These are phyloP conservation scores for Bauhinia variegata DNA, from an alignment of 306 rosid genomes.

Conservation along the genomic window DNA sequence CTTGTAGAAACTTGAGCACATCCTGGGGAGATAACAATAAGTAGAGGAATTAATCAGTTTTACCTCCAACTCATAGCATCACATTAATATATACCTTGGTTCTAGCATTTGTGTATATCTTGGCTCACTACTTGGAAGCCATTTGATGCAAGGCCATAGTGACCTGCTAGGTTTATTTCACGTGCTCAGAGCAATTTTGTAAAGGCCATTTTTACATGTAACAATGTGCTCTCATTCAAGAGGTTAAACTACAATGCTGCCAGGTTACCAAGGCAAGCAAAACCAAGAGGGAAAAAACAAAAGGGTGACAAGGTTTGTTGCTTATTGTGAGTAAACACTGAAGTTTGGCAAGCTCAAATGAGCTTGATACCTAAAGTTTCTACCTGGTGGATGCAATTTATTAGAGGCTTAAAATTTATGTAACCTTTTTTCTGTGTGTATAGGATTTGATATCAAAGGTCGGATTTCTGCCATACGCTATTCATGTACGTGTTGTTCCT, in stretches of 20 bases:
- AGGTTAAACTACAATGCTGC: constrained; percentile 7
- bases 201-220: constrained; percentile 21
- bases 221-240: background rate
- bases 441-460: too few species aligned
- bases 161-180: constrained; percentile 44
- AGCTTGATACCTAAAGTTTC: too few species aligned
- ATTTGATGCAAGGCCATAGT: constrained; percentile 36
- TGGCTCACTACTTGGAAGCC: constrained; percentile 35
- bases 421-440: too few species aligned
- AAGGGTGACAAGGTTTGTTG: background rate
- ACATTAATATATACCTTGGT: constrained; percentile 49
- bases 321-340: too few species aligned
- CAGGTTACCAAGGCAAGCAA: background rate
- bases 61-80: background rate
- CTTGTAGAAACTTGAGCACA: constrained; percentile 31
- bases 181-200: constrained; percentile 27
- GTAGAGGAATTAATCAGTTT: too few species aligned
- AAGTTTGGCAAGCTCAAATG: too few species aligned
- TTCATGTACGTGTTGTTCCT: too few species aligned
- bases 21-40: background rate
- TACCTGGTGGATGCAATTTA: too few species aligned
- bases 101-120: constrained; percentile 45
- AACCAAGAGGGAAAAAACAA: background rate
- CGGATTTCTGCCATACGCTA: too few species aligned
- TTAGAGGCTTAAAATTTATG: too few species aligned